Conservation (phyloP, 306 rosid species). For the Ormosia semicastrata region DNA sequence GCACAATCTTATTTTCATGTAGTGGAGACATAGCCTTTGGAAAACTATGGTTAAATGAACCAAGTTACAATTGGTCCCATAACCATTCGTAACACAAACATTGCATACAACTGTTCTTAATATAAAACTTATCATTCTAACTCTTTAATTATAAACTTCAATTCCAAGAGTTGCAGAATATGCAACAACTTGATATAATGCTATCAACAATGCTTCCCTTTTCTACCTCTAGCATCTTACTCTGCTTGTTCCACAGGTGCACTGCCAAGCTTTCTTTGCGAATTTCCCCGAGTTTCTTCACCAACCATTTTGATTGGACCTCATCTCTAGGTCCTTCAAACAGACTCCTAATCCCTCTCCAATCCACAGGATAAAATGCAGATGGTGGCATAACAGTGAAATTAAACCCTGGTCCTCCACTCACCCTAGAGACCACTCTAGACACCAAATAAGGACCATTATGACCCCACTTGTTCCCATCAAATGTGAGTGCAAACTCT, state of each 20-base stretch:
- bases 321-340: slow-evolving; percentile 57
- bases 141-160: slow-evolving; percentile 33
- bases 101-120: not conserved
- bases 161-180: slow-evolving; percentile 49
- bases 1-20: too few species aligned
- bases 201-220: slow-evolving; percentile 75
- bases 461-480: slow-evolving; percentile 97
- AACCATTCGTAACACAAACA: slow-evolving; percentile 18
- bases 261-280: slow-evolving; percentile 52
- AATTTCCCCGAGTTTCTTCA: slow-evolving; percentile 51
- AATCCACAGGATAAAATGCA: slow-evolving; percentile 83
- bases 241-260: slow-evolving; percentile 84
- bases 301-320: slow-evolving; percentile 54
- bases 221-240: slow-evolving; percentile 53
- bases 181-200: slow-evolving; percentile 44
- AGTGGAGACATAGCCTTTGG: too few species aligned
- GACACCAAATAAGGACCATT: slow-evolving; percentile 94
- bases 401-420: slow-evolving; percentile 45
- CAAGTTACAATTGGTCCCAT: slow-evolving; percentile 3
- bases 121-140: not conserved
- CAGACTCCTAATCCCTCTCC: slow-evolving; percentile 57
- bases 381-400: slow-evolving; percentile 64
- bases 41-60: not conserved
- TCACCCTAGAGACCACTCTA: slow-evolving; percentile 72
- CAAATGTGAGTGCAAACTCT: slow-evolving; percentile 81